A percentile compares a stretch with the other conserved stretches of the same genome.
These are phyloP conservation scores for Aspergillus ellipticus DNA, from an alignment of 495 filamentous ascomycete genomes.

Conservation along the genomic window DNA sequence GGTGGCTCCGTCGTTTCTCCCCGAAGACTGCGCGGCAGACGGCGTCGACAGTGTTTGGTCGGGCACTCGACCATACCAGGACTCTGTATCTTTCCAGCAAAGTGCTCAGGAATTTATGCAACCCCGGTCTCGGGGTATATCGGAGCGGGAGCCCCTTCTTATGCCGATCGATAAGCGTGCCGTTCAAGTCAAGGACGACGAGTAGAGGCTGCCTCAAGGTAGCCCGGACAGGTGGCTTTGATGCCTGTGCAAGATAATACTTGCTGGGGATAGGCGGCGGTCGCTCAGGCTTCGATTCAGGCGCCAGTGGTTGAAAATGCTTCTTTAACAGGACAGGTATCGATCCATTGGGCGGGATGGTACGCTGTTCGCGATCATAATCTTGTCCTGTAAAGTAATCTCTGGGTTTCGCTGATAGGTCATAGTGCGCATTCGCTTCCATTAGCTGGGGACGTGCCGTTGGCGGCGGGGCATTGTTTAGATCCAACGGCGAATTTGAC, in stretches of 20 bases:
- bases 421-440: no score
- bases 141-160: conserved; percentile 39
- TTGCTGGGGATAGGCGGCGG: conserved; percentile 21
- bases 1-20: conserved; percentile 31
- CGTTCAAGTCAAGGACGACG: conserved; percentile 88
- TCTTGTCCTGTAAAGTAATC: no score
- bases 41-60: conserved; percentile 58
- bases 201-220: conserved; percentile 52
- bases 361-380: no score
- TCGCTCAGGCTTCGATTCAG: no score
- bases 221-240: conserved; percentile 21
- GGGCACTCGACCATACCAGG: conserved; percentile 89
- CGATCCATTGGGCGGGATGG: no score
- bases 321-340: no score
- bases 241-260: conserved; percentile 44
- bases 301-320: no score
- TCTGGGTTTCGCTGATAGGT: no score
- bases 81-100: conserved; percentile 65
- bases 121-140: conserved; percentile 60
- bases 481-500: no score
- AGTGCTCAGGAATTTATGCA: conserved; percentile 62
- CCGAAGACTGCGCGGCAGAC: conserved; percentile 54
- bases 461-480: no score
- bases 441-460: no score
- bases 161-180: conserved; percentile 75